These are phyloP conservation scores for Penicillium cataractarum DNA, from an alignment of 495 filamentous ascomycete species.

Conservation along the genomic window DNA sequence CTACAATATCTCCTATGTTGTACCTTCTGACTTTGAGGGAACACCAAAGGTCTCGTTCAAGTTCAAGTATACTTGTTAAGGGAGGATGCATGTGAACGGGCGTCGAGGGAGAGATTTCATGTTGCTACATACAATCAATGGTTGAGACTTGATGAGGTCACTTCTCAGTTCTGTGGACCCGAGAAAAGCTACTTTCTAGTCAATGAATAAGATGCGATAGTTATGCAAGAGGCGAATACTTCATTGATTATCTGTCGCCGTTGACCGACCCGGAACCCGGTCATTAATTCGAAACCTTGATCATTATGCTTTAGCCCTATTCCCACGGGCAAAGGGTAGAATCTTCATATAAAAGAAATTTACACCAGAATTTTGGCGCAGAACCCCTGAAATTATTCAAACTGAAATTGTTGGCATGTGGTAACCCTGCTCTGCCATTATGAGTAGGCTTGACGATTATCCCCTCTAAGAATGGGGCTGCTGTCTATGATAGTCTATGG, in stretches of 20 bases:
- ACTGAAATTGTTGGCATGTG: too few relatives aligned
- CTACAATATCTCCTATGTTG: constrained; percentile 36
- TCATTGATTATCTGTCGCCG: neutral
- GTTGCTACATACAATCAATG: neutral
- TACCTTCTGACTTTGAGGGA: constrained; percentile 26
- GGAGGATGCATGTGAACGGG: neutral
- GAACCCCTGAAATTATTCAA: too few relatives aligned
- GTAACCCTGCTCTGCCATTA: too few relatives aligned
- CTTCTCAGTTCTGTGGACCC: neutral
- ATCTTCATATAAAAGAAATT: too few relatives aligned
- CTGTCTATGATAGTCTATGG: too few relatives aligned
- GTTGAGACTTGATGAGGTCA: neutral
- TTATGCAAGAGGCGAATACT: neutral
- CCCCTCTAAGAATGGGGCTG: too few relatives aligned
- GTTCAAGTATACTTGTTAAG: constrained; percentile 32
- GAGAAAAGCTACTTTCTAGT: neutral
- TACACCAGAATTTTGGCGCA: too few relatives aligned
- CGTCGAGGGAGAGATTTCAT: neutral
- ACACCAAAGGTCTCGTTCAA: constrained; percentile 28
- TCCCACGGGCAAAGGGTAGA: too few relatives aligned
- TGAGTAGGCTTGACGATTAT: too few relatives aligned
- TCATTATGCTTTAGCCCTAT: too few relatives aligned
- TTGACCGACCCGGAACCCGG: neutral
- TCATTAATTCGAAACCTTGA: neutral
- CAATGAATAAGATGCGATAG: neutral